phyloP scores from a whole-genome alignment of 371 early-diverging fungal genomes.

The Mortierella sp. region DNA sequence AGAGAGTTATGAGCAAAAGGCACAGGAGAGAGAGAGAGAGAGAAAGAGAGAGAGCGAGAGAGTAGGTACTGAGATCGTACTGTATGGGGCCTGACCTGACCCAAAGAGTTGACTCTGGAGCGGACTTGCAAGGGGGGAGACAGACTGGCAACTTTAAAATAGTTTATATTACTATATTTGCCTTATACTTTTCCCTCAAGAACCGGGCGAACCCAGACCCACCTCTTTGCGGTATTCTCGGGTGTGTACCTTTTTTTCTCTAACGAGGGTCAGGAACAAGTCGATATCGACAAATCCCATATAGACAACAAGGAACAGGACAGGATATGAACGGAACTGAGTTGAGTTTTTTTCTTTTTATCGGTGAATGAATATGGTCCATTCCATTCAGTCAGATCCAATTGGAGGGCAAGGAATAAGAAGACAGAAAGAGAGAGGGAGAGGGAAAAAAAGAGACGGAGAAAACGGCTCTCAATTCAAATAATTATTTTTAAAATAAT shows the following conservation, averaged over 20 bases:
- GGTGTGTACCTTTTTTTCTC: not conserved
- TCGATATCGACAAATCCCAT: not conserved
- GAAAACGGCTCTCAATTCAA: constrained; percentile 9
- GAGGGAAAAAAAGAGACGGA: constrained; percentile 4
- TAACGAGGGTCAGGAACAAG: not conserved
- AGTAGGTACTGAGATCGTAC: not conserved
- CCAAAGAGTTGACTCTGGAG: too few species aligned
- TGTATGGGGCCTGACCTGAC: constrained; percentile 8
- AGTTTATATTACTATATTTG: constrained; percentile 26
- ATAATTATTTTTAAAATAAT: constrained; percentile 10
- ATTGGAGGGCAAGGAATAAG: not conserved
- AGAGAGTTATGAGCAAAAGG: not conserved
- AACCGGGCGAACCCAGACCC: constrained; percentile 29
- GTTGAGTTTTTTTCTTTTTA: not conserved
- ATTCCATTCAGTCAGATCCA: constrained; percentile 4
- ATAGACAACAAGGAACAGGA: too few species aligned
- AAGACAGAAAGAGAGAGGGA: not conserved
- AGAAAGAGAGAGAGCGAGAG: not conserved
- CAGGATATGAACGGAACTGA: not conserved
- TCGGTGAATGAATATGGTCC: constrained; percentile 4
- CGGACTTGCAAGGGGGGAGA: not conserved
- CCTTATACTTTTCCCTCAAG: constrained; percentile 25
- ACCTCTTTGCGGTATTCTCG: not conserved
- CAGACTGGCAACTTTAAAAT: constrained; percentile 21
- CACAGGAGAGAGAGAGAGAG: too few species aligned